Evolutionary conservation across 495 filamentous ascomycete species (phyloP), one percentile per base, ranked within the genome.

Genomic region (Xylaria venustula): DNA sequence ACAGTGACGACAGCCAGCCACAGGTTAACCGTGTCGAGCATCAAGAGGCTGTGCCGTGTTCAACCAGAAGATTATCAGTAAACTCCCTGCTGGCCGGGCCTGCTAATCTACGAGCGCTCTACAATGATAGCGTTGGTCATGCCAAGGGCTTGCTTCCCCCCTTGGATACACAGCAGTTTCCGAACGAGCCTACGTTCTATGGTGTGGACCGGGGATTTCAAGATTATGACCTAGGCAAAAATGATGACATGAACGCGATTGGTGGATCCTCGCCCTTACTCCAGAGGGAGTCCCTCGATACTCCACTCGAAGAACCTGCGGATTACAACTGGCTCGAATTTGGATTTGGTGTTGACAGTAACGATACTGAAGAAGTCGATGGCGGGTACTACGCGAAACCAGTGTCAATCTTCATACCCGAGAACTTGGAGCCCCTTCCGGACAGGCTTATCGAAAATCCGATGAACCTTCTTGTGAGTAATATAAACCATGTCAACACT

Each of bases 371-470:
- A 30, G 83, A 84, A 30, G 77, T 81, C 47, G 76, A 79, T 25
- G 81, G 80, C 17, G 82, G 83, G 7, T 93, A 93, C 62, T 92
- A 94, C 75, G 79, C 83, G 3, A 83, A 83, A 15, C 82, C 87
- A 2, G 87, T 90, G 3, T 75, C 83, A 2, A 70, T 73, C 51
- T 63, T 66, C 36, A 73, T 72, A 44, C 69, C 70, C 61, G 63
- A 66, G 36, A 73, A 58, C 47, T 69, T 73, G 47, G 68, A 71
- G 19, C 74, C 68, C 44, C 72, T 75, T 65, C 78, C 64, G 64
- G 52, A 37, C 26, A 75, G 68, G 7, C 74, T 92, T 46, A 62
- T 82, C 40, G 80, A 88, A 46, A 91, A 89, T 62, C 87, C 84
- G 0, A 91, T 93, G 84, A 91, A 92, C 67, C 71, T 93, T 46